phyloP scores from a whole-genome alignment of 768 basidiomycete species.

The Boletus coccyginus region DNA sequence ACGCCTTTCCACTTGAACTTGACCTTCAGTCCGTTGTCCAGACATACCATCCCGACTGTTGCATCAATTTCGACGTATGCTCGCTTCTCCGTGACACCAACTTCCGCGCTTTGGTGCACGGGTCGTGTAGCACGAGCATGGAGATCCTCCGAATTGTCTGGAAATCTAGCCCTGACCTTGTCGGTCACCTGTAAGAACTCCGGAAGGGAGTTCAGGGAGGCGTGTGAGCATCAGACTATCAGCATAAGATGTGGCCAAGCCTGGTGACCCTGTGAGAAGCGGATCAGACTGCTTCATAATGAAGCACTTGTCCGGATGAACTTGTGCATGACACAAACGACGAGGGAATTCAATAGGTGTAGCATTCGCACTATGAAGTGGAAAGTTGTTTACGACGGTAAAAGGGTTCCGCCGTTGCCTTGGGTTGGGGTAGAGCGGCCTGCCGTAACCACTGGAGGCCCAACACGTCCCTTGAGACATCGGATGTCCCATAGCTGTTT shows the following conservation, averaged over 20 bases:
- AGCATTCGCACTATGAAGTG: slow-evolving; percentile 3
- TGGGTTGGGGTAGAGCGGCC: neutral
- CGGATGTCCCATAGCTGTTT: slow-evolving; percentile 32
- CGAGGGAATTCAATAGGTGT: slow-evolving; percentile 6
- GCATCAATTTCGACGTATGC: slow-evolving; percentile 68
- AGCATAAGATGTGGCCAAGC: slow-evolving; percentile 7
- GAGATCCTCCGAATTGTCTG: slow-evolving; percentile 42
- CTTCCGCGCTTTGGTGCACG: slow-evolving; percentile 54
- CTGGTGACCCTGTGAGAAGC: slow-evolving; percentile 47
- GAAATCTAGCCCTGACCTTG: slow-evolving; percentile 49
- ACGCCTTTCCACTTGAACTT: slow-evolving; percentile 41
- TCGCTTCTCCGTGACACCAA: slow-evolving; percentile 63
- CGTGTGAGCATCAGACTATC: neutral
- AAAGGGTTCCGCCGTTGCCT: slow-evolving; percentile 28
- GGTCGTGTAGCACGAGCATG: slow-evolving; percentile 51
- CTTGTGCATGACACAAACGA: slow-evolving; percentile 58
- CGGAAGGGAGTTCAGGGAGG: slow-evolving; percentile 42
- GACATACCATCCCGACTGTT: slow-evolving; percentile 50
- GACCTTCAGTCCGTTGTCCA: slow-evolving; percentile 50
- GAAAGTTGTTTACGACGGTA: slow-evolving; percentile 30
- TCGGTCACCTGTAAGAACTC: slow-evolving; percentile 56
- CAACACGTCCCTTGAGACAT: slow-evolving; percentile 27
- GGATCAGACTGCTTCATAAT: slow-evolving; percentile 54
- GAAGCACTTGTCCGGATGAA: slow-evolving; percentile 70
- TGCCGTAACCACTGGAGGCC: neutral